Evolutionary conservation across 176 grass and related monocot genomes (phyloP).

Genomic region (Oryza rufipogon): DNA sequence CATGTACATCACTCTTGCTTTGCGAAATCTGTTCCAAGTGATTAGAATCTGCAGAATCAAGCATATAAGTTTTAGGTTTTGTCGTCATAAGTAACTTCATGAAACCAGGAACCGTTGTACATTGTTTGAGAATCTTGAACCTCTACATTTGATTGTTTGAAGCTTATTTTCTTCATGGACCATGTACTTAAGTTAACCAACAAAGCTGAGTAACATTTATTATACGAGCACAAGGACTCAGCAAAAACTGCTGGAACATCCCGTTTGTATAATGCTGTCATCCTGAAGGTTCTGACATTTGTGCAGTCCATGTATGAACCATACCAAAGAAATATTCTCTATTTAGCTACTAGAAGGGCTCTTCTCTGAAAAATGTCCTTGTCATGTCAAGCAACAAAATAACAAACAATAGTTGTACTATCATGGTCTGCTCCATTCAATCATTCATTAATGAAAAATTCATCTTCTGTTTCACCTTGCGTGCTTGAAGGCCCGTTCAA

Average conservation of each 20-base stretch:
- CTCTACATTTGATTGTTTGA: background rate
- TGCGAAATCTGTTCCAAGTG: slow-evolving; percentile 1
- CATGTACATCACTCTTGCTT: slow-evolving; percentile 41
- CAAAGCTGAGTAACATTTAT: background rate
- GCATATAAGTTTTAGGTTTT: slow-evolving; percentile 23
- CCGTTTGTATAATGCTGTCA: slow-evolving; percentile 6
- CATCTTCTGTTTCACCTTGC: background rate
- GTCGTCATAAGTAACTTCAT: slow-evolving; percentile 42
- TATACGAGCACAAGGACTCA: background rate
- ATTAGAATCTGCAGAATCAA: slow-evolving; percentile 55
- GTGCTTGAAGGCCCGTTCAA: background rate
- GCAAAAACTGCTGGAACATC: background rate
- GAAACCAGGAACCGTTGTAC: slow-evolving; percentile 47
- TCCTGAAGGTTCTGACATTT: slow-evolving; percentile 17
- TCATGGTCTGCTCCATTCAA: slow-evolving; percentile 6
- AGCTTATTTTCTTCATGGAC: slow-evolving; percentile 27
- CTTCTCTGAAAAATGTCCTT: background rate
- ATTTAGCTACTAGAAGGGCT: slow-evolving; percentile 11
- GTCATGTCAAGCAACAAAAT: background rate
- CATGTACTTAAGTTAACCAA: slow-evolving; percentile 5
- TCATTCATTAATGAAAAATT: slow-evolving; percentile 12
- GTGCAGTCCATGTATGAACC: slow-evolving; percentile 13
- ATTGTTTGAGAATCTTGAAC: slow-evolving; percentile 6
- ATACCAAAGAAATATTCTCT: background rate
- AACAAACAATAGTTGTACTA: slow-evolving; percentile 1